phyloP scores from a whole-genome alignment of 805 yeast species.

The Huiozyma sinensis region DNA sequence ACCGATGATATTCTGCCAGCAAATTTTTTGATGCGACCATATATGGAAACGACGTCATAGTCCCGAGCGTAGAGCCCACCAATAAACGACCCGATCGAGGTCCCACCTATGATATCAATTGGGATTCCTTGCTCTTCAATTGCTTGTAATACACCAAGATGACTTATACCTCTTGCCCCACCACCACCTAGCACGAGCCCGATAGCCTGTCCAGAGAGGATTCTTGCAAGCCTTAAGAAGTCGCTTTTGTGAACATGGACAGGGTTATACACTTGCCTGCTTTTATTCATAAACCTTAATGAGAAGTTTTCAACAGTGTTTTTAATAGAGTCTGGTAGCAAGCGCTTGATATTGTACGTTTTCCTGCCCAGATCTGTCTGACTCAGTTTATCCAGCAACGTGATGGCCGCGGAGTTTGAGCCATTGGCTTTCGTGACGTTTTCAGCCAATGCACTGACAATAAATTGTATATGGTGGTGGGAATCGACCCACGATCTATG shows the following conservation, averaged over 20 bases:
- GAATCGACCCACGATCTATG: constrained; percentile 83
- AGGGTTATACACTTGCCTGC: constrained; percentile 23
- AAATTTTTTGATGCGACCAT: constrained; percentile 81
- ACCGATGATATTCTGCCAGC: constrained; percentile 69
- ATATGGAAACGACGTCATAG: constrained; percentile 81
- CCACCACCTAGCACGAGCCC: constrained; percentile 96
- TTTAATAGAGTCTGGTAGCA: constrained; percentile 27
- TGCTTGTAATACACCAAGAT: constrained; percentile 83
- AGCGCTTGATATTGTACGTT: constrained; percentile 24
- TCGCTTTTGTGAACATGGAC: constrained; percentile 62
- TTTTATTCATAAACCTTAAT: constrained; percentile 21
- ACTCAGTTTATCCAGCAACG: constrained; percentile 20
- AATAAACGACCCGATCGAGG: constrained; percentile 90
- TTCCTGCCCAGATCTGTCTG: constrained; percentile 24
- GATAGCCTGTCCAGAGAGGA: constrained; percentile 84
- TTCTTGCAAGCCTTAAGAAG: constrained; percentile 79
- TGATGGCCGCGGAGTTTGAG: constrained; percentile 11
- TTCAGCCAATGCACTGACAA: constrained; percentile 7
- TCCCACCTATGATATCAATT: constrained; percentile 88
- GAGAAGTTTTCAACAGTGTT: constrained; percentile 30
- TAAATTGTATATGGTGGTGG: constrained; percentile 82
- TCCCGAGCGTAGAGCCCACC: constrained; percentile 94
- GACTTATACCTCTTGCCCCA: constrained; percentile 92
- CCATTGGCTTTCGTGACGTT: constrained; percentile 14
- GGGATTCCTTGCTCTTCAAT: constrained; percentile 90